phyloP scores from a whole-genome alignment of 768 basidiomycete species.

The Rhizopogon vesiculosus region DNA sequence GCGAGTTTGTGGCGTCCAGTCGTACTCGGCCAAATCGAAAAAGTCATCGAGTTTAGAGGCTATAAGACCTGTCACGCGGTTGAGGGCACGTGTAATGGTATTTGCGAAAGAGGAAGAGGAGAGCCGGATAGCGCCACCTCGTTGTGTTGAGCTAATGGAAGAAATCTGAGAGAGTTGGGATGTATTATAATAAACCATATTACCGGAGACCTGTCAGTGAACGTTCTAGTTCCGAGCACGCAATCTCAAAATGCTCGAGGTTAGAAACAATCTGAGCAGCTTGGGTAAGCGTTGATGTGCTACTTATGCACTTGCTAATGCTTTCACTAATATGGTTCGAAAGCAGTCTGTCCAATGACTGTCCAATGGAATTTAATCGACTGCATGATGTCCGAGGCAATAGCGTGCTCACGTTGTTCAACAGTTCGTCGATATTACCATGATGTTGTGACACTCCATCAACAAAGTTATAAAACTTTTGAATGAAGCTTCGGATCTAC shows the following conservation, averaged over 20 bases:
- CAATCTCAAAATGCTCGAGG: conserved; percentile 84
- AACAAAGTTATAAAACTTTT: conserved; percentile 94
- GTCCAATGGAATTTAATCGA: not conserved
- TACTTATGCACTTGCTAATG: conserved; percentile 68
- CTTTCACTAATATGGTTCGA: conserved; percentile 71
- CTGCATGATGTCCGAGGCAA: not conserved
- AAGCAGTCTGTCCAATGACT: conserved; percentile 87
- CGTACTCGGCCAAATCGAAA: conserved; percentile 92
- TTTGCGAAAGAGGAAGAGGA: conserved; percentile 61
- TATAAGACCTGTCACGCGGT: conserved; percentile 78
- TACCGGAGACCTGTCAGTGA: conserved; percentile 82
- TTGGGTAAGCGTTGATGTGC: conserved; percentile 79
- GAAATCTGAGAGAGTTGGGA: not conserved
- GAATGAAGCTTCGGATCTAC: conserved; percentile 84
- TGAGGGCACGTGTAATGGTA: conserved; percentile 64
- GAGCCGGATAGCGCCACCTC: conserved; percentile 77
- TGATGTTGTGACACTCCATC: conserved; percentile 93
- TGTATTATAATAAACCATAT: conserved; percentile 6
- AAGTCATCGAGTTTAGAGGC: conserved; percentile 92
- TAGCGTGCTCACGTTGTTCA: conserved; percentile 63
- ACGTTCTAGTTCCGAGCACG: conserved; percentile 79
- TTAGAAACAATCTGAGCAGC: conserved; percentile 92
- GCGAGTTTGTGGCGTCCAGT: conserved; percentile 76
- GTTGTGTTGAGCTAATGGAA: conserved; percentile 64
- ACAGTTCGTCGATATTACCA: conserved; percentile 84